A percentile compares a stretch with the other conserved stretches of the same genome.
Evolutionary conservation across 257 asterid genomes (phyloP).

Genomic region (Solanum ossicruentum): DNA sequence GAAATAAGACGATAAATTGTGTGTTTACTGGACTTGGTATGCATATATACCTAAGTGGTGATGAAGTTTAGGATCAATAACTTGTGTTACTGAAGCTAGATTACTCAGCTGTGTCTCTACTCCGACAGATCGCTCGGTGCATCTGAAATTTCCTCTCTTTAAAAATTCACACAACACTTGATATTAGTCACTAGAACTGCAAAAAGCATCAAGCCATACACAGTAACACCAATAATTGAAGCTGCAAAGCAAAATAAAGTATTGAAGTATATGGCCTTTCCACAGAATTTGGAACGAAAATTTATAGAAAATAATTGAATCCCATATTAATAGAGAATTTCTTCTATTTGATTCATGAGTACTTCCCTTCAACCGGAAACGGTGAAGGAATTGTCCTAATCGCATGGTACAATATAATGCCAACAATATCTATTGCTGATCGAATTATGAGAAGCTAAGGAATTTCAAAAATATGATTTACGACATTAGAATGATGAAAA

Average conservation of each 20-base stretch:
- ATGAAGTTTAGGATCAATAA: conserved; percentile 91
- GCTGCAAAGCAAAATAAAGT: background rate
- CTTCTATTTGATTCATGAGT: background rate
- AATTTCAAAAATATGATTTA: background rate
- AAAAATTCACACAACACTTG: conserved; percentile 20
- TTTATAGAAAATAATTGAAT: background rate
- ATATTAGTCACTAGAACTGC: background rate
- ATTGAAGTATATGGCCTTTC: background rate
- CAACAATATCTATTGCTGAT: background rate
- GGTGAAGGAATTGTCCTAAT: background rate
- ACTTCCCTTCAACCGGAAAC: background rate
- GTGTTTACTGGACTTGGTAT: background rate
- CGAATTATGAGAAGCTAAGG: background rate
- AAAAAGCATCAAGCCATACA: background rate
- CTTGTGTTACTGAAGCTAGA: conserved; percentile 82
- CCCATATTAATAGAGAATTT: background rate
- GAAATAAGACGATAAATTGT: background rate
- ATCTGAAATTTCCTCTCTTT: conserved; percentile 96
- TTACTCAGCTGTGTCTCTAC: conserved; percentile 77
- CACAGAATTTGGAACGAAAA: background rate
- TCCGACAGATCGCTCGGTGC: conserved; percentile 80
- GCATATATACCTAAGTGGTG: conserved; percentile 63
- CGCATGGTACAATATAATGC: background rate
- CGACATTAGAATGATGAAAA: background rate
- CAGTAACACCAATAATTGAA: background rate